A percentile compares a stretch with the other conserved stretches of the same genome.
Evolutionary conservation across 306 rosid genomes (phyloP).

Genomic region (Medicago lupulina): DNA sequence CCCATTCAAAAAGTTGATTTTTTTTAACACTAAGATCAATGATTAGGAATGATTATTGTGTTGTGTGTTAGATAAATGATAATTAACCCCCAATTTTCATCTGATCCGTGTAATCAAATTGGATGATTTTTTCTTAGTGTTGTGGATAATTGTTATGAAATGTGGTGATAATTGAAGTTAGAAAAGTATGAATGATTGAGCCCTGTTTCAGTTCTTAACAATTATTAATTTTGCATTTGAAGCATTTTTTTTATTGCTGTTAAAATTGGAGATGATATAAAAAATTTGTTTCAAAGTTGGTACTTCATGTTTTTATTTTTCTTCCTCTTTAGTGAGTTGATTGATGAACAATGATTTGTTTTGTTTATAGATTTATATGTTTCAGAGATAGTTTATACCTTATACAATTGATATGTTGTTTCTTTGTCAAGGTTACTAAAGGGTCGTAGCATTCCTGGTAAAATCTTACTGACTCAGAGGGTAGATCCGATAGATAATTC

Average conservation of each 20-base stretch:
- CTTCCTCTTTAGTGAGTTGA: neutral
- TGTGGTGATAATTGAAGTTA: constrained; percentile 32
- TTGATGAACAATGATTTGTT: neutral
- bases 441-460: constrained; percentile 95
- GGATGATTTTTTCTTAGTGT: constrained; percentile 17
- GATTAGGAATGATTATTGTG: constrained; percentile 35
- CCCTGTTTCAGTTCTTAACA: neutral
- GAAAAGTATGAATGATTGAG: constrained; percentile 7
- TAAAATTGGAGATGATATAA: neutral
- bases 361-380: neutral
- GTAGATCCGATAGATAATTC: constrained; percentile 53
- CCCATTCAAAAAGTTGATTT: constrained; percentile 7
- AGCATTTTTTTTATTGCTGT: neutral
- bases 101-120: constrained; percentile 38
- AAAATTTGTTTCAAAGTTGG: neutral
- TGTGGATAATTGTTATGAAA: constrained; percentile 35
- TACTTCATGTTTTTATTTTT: neutral
- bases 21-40: constrained; percentile 13
- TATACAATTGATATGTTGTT: constrained; percentile 31
- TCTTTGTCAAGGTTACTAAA: constrained; percentile 76
- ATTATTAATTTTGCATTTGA: constrained; percentile 10
- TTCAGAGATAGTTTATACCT: neutral
- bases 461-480: constrained; percentile 76
- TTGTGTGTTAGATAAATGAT: constrained; percentile 14
- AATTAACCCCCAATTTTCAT: constrained; percentile 1